phyloP scores from a whole-genome alignment of 176 grass and related monocot species.

The Triticum monococcum region DNA sequence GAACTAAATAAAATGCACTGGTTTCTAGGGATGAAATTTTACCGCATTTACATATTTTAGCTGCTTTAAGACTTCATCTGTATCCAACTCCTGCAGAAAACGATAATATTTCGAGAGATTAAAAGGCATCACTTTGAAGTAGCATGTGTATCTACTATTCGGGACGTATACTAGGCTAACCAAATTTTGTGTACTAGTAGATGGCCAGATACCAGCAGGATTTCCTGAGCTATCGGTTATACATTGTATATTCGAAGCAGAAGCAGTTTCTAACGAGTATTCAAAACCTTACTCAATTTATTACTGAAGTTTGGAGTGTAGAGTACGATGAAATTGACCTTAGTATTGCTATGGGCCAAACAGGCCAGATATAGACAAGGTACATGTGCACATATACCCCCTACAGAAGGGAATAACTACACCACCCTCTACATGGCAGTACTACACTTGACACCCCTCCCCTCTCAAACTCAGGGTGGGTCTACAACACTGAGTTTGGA shows the following conservation, averaged over 20 bases:
- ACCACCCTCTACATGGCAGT: too few relatives aligned
- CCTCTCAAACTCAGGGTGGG: too few relatives aligned
- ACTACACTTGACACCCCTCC: too few relatives aligned
- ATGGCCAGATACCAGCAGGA: constrained; percentile 3
- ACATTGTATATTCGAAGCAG: constrained; percentile 2
- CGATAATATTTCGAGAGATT: constrained; percentile 21
- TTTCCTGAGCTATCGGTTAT: neutral
- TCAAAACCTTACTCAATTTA: neutral
- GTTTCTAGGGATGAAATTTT: constrained; percentile 42
- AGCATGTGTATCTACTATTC: neutral
- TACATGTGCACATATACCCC: too few relatives aligned
- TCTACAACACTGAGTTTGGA: too few relatives aligned
- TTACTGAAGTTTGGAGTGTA: neutral
- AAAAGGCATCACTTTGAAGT: neutral
- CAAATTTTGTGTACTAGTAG: constrained; percentile 24
- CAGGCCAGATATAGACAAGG: too few relatives aligned
- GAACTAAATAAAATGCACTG: constrained; percentile 12
- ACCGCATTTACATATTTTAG: constrained; percentile 70
- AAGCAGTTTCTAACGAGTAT: neutral
- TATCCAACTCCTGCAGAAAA: constrained; percentile 72
- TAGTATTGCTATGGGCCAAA: too few relatives aligned
- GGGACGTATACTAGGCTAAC: neutral
- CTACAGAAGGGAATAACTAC: too few relatives aligned
- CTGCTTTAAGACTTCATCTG: constrained; percentile 72
- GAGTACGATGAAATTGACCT: too few relatives aligned